Base-by-base conservation (phyloP, 164 flowering plant genomes). In the Vitis rotundifolia region DNA sequence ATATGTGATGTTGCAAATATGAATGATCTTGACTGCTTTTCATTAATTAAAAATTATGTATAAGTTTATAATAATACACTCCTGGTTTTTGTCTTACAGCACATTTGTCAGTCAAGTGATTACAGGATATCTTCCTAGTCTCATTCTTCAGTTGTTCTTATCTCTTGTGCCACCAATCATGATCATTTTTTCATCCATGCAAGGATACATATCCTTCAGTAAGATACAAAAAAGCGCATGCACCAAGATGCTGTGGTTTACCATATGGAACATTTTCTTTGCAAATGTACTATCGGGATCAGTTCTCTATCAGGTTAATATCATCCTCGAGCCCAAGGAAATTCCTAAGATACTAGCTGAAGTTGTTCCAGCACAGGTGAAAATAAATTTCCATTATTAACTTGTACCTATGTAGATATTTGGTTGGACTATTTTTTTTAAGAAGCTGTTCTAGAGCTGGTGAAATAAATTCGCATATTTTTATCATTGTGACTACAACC, bases 51-150 rank as follows among this genome's bases (percentile, higher is more conserved):
- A 16, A 47, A 15, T 44, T 19, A 5, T 50, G 28, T 22, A 29
- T n/a, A 14, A 59, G 11, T 5, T 50, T 28, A 52, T 8, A 28
- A 11, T 65, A 53, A 65, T 37, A 37, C 44, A 37, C 44, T 37
- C 6, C 0, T 37, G 44, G 5, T 37, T 60, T 22, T 66, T 64
- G 68, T 11, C n/a, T 52, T 85, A 84, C 94, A 94, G 98, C 66
- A 49, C 86, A 63, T 49, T 92, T 69, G 81, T 95, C 29, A 91
- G 89, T 74, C 81, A 90, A 80, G 84, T 95, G 13, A 73, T 95
- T 62, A 95, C 98, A 5, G 99, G 99, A 70, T 95, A 95, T 84
- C 94, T 95, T 72, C 99, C 99, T 2, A 95, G 96, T 80, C 88
- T 95, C 49, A 86, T 95, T 67, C 96, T 95, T 73, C 89, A 85